These are phyloP conservation scores for Chytriomyces hyalinus DNA, from an alignment of 192 early-diverging fungal genomes.

Conservation along the genomic window DNA sequence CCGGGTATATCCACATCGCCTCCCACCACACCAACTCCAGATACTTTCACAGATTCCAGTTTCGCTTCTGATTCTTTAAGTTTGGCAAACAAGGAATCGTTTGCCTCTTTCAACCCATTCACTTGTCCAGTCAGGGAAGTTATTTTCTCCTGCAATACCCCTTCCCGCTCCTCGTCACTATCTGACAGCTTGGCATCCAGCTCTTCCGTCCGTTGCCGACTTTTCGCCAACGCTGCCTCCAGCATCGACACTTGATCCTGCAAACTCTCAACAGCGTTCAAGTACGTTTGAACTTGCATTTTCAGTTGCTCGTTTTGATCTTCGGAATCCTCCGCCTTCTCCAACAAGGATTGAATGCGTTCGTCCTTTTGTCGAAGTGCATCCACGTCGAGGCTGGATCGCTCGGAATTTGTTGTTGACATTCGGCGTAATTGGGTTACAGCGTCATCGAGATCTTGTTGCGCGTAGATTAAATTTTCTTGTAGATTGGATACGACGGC, in stretches of 20 bases:
- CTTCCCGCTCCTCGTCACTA: slow-evolving; percentile 10
- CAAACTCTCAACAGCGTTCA: neutral
- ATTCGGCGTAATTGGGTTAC: neutral
- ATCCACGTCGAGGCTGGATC: neutral
- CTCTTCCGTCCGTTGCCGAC: neutral
- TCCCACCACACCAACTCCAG: neutral
- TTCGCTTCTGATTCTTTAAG: neutral
- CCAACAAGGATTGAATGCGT: neutral
- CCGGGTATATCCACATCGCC: neutral
- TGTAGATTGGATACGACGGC: neutral
- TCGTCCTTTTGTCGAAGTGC: neutral
- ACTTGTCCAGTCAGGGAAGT: neutral
- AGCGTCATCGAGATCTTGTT: no score
- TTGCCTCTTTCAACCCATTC: neutral
- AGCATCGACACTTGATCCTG: neutral
- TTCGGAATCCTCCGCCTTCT: slow-evolving; percentile 3
- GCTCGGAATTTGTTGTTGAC: neutral
- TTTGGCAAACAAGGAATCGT: neutral
- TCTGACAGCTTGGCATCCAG: slow-evolving; percentile 18
- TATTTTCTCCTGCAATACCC: neutral
- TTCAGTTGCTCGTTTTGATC: neutral
- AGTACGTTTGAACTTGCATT: slow-evolving; percentile 1
- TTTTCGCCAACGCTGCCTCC: neutral
- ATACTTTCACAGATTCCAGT: neutral
- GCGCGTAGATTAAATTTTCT: no score